Evolutionary conservation across 352 stramenopile genomes (phyloP).

Genomic region (Phytophthora melonis): DNA sequence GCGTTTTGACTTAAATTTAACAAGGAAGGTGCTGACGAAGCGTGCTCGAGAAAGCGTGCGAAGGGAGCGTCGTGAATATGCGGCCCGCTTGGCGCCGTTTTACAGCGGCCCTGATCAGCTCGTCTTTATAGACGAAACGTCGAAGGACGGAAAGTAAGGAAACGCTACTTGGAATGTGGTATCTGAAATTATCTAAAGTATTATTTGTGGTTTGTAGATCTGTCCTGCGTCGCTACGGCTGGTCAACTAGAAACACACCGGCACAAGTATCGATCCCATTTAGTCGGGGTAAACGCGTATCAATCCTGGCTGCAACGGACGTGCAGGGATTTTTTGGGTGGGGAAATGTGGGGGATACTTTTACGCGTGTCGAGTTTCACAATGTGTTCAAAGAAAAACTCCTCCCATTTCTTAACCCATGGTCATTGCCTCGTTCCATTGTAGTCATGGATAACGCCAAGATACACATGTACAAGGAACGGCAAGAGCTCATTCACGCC

Average conservation of each 20-base stretch:
- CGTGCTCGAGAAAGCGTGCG: slow-evolving; percentile 13
- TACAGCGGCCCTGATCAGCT: slow-evolving; percentile 33
- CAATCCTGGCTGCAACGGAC: slow-evolving; percentile 27
- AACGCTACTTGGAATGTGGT: not conserved
- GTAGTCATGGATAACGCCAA: slow-evolving; percentile 68
- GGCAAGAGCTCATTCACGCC: slow-evolving; percentile 94
- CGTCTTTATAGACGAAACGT: slow-evolving; percentile 14
- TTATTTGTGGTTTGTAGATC: not conserved
- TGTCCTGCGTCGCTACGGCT: slow-evolving; percentile 3
- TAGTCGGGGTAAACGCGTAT: slow-evolving; percentile 13
- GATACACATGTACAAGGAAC: slow-evolving; percentile 93
- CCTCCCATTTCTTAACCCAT: slow-evolving; percentile 92
- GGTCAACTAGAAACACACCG: not conserved
- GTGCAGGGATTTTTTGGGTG: slow-evolving; percentile 20
- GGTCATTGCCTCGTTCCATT: slow-evolving; percentile 72
- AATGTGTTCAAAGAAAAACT: slow-evolving; percentile 67
- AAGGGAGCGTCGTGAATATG: slow-evolving; percentile 12
- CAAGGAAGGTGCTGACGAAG: slow-evolving; percentile 19
- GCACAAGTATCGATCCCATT: not conserved
- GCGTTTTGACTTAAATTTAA: slow-evolving; percentile 13
- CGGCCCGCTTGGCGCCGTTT: slow-evolving; percentile 13
- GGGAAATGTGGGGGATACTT: slow-evolving; percentile 16
- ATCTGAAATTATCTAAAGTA: not conserved
- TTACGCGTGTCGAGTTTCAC: slow-evolving; percentile 89
- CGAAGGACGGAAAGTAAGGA: slow-evolving; percentile 27